phyloP scores from a whole-genome alignment of 164 flowering plant species.

The Umbilicus rupestris region DNA sequence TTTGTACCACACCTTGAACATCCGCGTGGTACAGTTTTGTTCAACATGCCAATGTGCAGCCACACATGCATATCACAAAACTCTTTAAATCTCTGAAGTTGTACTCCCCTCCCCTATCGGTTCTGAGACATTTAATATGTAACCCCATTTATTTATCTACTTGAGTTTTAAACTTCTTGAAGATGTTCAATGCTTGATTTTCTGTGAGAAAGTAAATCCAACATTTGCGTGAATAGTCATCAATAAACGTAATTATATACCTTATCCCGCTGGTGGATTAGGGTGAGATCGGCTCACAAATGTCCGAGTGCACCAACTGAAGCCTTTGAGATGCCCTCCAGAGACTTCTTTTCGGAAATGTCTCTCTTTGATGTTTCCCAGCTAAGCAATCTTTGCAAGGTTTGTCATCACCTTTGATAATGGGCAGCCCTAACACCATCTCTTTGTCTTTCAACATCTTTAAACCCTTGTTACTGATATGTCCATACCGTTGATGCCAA shows the following conservation, averaged over 20 bases:
- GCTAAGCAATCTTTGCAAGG: slow-evolving; percentile 11
- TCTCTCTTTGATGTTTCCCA: slow-evolving; percentile 18
- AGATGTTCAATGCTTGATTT: slow-evolving; percentile 7
- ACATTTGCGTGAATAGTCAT: slow-evolving; percentile 13
- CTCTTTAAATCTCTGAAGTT: slow-evolving; percentile 6
- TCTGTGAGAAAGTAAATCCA: slow-evolving; percentile 12
- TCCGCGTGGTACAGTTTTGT: too few relatives aligned
- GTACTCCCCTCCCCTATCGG: slow-evolving; percentile 10
- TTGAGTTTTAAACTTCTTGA: slow-evolving; percentile 12
- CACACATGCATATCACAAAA: slow-evolving; percentile 7
- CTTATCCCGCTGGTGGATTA: slow-evolving; percentile 14
- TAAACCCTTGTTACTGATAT: slow-evolving; percentile 8
- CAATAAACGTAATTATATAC: slow-evolving; percentile 11
- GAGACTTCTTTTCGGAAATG: slow-evolving; percentile 9
- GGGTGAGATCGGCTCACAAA: slow-evolving; percentile 15
- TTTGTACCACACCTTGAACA: too few relatives aligned
- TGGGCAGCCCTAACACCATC: slow-evolving; percentile 16
- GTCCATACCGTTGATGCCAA: slow-evolving; percentile 11
- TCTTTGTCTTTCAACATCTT: not conserved
- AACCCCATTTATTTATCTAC: slow-evolving; percentile 10
- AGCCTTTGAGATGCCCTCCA: slow-evolving; percentile 10
- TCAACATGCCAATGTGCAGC: too few relatives aligned
- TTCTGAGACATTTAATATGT: not conserved
- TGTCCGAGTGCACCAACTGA: slow-evolving; percentile 12
- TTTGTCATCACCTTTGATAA: too few relatives aligned